These are phyloP conservation scores for Podaxis sp. DNA, from an alignment of 768 basidiomycete species.

Conservation along the genomic window DNA sequence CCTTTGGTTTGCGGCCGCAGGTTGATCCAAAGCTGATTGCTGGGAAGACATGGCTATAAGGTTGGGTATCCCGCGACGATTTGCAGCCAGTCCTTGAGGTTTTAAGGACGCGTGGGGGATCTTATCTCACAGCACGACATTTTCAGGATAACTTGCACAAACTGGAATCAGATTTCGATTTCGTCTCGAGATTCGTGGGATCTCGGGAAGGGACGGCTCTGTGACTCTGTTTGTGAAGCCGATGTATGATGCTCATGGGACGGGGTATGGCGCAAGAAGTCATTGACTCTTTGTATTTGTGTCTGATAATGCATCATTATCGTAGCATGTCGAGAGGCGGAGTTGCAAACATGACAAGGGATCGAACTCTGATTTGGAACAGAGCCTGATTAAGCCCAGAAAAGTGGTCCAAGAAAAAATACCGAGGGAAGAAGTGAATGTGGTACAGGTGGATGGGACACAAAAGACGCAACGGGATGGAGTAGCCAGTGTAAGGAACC, in stretches of 20 bases:
- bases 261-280: slow-evolving; percentile 8
- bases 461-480: not conserved
- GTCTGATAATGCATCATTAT: not conserved
- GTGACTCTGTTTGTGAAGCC: not conserved
- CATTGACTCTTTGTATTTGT: not conserved
- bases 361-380: not conserved
- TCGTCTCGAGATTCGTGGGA: not conserved
- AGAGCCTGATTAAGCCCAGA: too few relatives aligned
- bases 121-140: slow-evolving; percentile 9
- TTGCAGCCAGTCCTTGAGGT: not conserved
- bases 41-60: not conserved
- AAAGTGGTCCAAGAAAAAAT: not conserved
- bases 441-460: not conserved
- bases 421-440: not conserved
- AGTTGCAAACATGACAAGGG: not conserved
- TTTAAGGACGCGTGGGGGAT: not conserved
- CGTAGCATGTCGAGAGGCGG: not conserved
- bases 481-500: not conserved
- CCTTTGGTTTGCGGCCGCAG: not conserved
- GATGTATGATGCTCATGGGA: slow-evolving; percentile 1
- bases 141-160: not conserved
- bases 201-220: not conserved
- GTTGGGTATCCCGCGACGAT: not conserved
- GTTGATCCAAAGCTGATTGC: not conserved
- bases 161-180: not conserved